Base-by-base conservation (phyloP, 108 stramenopile genomes). In the Thalassiosira profunda region DNA sequence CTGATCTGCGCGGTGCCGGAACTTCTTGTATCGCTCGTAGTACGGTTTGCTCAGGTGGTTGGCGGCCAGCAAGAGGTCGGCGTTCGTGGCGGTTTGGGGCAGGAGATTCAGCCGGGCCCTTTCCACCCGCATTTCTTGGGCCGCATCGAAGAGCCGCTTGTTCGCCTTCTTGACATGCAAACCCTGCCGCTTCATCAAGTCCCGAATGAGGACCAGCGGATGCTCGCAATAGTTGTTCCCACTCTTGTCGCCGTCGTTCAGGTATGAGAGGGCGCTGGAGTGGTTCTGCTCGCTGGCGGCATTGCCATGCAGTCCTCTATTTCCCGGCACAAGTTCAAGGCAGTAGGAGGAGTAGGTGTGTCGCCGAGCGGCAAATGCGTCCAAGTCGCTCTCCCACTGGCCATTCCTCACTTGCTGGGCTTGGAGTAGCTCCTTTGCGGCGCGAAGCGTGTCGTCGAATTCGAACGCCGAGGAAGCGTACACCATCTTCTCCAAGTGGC, bases 191-290 rank as follows among this genome's bases (percentile, higher is more conserved):
- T 28, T 1, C 54, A 56, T 10, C 1, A 56, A 28, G 10, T 56
- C 54, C 23, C 7, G 3, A 7, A 45, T 45, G 5, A 45, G 7
- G 7, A 7, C 23, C 4, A 45, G 18, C 23, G 7, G 5, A 45
- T 56, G 18, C 41, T 61, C 59, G 30, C 59, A 61, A 24, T 21
- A 61, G 9, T 8, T 17, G 20, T 43, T 61, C 17, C 24, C 9
- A 21, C 8, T 20, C 20, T 42, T 61, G 21, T 61, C 10, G 9
- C 41, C 59, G 30, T 61, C 59, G 31, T 43, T 61, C 2, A 61
- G 40, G 31, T 17, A 28, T 30, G 28, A 38, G 17, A 61, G 26
- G 14, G 35, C 43, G 46, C 59, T 61, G 5, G 59, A 18, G 46
- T 61, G 59, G 42, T 61, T 43, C 7, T 4, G 7, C 24, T 61